Percentiles rank a stretch among this genome's conserved stretches.
phyloP scores from a whole-genome alignment of 345 rosid species.

The Raphanus raphanistrum region DNA sequence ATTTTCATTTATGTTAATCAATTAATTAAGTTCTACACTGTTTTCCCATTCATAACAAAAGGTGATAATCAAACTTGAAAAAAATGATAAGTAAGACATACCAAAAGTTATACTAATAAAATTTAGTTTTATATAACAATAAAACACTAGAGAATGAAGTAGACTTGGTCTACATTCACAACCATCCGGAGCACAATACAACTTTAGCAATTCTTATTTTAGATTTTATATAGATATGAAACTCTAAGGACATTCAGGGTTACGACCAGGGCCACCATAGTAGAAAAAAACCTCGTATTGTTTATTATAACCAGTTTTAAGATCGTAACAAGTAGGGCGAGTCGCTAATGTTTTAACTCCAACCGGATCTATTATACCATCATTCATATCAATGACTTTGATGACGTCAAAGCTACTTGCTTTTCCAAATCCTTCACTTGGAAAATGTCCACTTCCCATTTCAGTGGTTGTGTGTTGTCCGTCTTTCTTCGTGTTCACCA shows the following conservation, averaged over 20 bases:
- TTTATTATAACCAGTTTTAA: background rate
- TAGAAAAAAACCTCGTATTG: background rate
- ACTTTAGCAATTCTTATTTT: background rate
- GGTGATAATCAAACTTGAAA: background rate
- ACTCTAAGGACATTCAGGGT: background rate
- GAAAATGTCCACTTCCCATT: slow-evolving; percentile 9
- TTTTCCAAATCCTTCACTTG: slow-evolving; percentile 1
- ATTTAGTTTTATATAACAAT: too few species aligned
- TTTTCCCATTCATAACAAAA: background rate
- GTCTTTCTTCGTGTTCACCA: background rate
- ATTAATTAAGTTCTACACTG: background rate
- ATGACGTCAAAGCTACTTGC: slow-evolving; percentile 1
- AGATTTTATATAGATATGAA: background rate
- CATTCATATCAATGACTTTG: background rate
- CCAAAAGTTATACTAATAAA: background rate
- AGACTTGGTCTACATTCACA: background rate
- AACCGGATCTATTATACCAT: background rate
- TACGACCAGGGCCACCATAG: slow-evolving; percentile 3
- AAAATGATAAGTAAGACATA: background rate
- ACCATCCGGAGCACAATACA: background rate
- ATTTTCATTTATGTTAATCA: background rate
- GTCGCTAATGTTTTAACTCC: background rate
- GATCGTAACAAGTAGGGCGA: background rate
- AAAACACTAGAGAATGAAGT: background rate
- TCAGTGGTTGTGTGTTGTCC: slow-evolving; percentile 1